phyloP scores from a whole-genome alignment of 169 alveolate genomes.

The Besnoitia besnoiti region DNA sequence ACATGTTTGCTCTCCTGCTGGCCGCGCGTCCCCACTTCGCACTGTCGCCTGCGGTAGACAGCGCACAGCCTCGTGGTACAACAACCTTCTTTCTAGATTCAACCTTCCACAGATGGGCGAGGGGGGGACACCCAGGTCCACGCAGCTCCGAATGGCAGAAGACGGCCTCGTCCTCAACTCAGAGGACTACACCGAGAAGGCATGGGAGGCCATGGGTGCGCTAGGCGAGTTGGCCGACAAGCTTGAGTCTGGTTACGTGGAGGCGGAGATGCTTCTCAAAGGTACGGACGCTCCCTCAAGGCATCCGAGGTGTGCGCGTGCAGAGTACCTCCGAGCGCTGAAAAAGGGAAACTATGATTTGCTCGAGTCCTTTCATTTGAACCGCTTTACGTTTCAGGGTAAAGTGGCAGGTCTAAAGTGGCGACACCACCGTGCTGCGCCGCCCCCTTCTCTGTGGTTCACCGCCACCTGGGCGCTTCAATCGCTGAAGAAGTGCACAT shows the following conservation, averaged over 20 bases:
- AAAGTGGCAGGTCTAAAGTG: too few relatives aligned
- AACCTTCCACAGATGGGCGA: neutral
- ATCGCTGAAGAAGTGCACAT: too few relatives aligned
- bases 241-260: conserved; percentile 84
- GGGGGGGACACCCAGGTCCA: neutral
- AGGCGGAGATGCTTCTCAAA: conserved; percentile 83
- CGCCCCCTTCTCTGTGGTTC: neutral
- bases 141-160: conserved; percentile 23
- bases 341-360: too few relatives aligned
- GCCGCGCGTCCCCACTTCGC: neutral
- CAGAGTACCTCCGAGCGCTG: too few relatives aligned
- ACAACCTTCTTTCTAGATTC: neutral
- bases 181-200: conserved; percentile 87
- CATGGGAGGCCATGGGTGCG: conserved; percentile 88
- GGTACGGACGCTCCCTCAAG: conserved; percentile 32
- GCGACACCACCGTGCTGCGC: neutral
- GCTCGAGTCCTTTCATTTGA: too few relatives aligned
- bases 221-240: conserved; percentile 80
- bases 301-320: too few relatives aligned
- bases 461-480: too few relatives aligned
- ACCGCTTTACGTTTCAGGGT: too few relatives aligned
- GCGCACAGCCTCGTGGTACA: neutral
- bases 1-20: neutral
- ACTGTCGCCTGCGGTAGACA: neutral
- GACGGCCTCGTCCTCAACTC: conserved; percentile 84